A percentile compares a stretch with the other conserved stretches of the same genome.
Conservation (phyloP, 78 protist genomes). For the Dictyostelium purpureum region DNA sequence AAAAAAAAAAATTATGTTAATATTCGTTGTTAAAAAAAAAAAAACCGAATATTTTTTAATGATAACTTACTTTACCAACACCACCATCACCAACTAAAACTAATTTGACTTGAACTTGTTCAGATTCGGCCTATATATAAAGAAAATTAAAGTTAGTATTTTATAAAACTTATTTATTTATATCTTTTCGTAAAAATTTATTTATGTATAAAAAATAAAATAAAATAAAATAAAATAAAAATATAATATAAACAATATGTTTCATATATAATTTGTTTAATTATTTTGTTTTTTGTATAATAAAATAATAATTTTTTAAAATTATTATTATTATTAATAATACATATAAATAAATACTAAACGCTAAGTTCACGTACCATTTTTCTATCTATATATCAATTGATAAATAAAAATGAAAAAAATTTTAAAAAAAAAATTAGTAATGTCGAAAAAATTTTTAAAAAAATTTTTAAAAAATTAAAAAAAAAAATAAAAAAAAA, state of each 20-base stretch:
- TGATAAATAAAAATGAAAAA: background rate
- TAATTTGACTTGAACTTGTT: slow-evolving; percentile 50
- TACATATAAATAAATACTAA: background rate
- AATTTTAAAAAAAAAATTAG: background rate
- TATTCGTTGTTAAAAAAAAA: background rate
- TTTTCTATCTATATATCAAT: background rate
- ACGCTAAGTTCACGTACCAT: background rate
- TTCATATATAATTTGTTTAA: too few relatives aligned
- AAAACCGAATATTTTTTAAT: background rate
- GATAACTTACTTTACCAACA: slow-evolving; percentile 62
- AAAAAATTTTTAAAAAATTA: background rate
- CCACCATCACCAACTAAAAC: slow-evolving; percentile 88
- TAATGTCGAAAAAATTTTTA: background rate
- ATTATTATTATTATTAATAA: background rate
- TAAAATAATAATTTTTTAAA: background rate
- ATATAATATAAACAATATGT: background rate
- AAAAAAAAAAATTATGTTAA: background rate
- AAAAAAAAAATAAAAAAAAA: background rate
- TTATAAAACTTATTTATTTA: background rate
- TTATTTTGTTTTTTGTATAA: too few relatives aligned
- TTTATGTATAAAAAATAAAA: background rate
- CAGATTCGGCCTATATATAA: background rate
- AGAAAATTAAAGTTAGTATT: background rate
- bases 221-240: background rate
- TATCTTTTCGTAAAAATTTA: background rate